phyloP scores from a whole-genome alignment of 202 grass and related monocot genomes.

The Brachypodium distachyon region DNA sequence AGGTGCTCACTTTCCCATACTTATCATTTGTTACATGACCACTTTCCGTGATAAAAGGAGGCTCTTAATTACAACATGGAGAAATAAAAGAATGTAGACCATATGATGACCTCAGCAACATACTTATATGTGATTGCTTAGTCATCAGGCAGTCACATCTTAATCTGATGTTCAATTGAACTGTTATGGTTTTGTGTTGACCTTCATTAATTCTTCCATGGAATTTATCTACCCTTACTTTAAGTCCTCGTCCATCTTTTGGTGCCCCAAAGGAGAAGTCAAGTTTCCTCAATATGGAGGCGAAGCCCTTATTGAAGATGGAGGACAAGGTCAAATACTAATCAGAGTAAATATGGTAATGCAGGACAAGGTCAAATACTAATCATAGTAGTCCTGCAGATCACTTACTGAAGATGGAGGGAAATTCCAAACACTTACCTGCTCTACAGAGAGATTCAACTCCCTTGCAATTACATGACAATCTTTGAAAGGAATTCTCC shows the following conservation, averaged over 20 bases:
- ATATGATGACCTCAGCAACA: background rate
- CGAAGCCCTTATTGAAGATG: too few species aligned
- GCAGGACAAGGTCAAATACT: background rate
- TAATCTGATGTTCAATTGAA: background rate
- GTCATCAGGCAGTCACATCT: background rate
- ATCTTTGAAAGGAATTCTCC: conserved; percentile 73
- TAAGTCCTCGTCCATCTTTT: too few species aligned
- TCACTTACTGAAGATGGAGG: background rate
- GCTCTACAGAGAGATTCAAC: conserved; percentile 81
- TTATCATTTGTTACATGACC: background rate
- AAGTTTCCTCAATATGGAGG: background rate
- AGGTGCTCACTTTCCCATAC: background rate
- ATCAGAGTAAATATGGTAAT: background rate
- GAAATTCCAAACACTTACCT: conserved; percentile 38
- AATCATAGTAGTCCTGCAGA: background rate
- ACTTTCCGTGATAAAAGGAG: background rate
- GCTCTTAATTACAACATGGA: background rate
- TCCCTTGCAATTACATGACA: conserved; percentile 83
- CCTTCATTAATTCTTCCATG: background rate
- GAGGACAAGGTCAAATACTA: background rate
- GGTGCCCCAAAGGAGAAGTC: too few species aligned
- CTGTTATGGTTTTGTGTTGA: background rate
- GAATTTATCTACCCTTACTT: background rate
- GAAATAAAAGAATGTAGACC: background rate
- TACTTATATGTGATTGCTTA: background rate